Base-by-base conservation (phyloP, 495 filamentous ascomycete species). In the Neurospora sp. region DNA sequence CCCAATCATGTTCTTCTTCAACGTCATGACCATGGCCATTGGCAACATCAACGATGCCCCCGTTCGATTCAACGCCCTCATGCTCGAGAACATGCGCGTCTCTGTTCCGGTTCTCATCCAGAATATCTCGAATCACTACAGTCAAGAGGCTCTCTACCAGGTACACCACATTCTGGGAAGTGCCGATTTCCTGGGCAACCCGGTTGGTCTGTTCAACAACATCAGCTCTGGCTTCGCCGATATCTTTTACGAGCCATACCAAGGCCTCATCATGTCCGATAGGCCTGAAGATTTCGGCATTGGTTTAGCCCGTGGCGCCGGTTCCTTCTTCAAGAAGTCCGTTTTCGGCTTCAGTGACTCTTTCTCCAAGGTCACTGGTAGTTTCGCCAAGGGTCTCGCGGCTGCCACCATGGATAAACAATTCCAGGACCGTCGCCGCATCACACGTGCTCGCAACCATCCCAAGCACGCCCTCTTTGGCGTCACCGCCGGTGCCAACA, bases 181-280 rank as follows among this genome's bases (percentile, higher is more conserved):
- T 14, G 96, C 96, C 8, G 96, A 99, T 82, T 97, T 99, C 87
- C 86, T 99, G n/a, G 96, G 96, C 41, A 99, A 99, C 78, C 96
- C 96, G 0, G 96, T 99, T 46, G 96, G 96, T 46, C 86, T 99
- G 46, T 99, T 99, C 88, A 98, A 97, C 84, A 99, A 95, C 76
- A 91, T 99, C 83, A 96, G 93, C 81, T 98, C 96, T 44, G 96
- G 96, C 69, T 92, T 99, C 41, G 93, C 93, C 27, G 96, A 96
- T 76, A 97, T 99, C 77, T 99, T 99, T 85, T 99, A 99, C 83
- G 96, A 98, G 79, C 96, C 96, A 22, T 98, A 98, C 80, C 96
- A 99, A 84, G 96, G 96, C 37, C 87, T 99, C 71, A 95, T 98
- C 79, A 94, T 95, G 91, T 96, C 94, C 0, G 96, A 99, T 78